Evolutionary conservation across 2,329 filamentous ascomycete genomes (phyloP), one percentile per base, ranked within the genome.

Genomic region (Chaetomium sp.): DNA sequence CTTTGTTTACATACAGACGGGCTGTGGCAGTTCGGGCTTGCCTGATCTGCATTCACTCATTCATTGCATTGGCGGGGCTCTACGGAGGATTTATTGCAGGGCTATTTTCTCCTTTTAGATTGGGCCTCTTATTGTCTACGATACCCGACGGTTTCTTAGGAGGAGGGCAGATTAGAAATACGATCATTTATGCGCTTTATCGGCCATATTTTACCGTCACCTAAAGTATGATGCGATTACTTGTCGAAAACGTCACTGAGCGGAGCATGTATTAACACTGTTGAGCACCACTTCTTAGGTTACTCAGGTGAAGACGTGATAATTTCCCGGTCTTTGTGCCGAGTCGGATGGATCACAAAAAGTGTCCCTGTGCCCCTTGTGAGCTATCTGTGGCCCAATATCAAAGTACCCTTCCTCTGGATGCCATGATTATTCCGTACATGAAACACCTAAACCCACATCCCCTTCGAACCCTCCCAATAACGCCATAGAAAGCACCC

Each of bases 81-180:
- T 7, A 35, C 31, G 38, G 54, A 5, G 49, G 31, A 27, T 50
- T 25, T 51, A 16, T n/a, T 33, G 21, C 31, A 35, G 42, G 33
- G 25, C 35, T 57, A 25, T 58, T 29, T 57, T 58, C 25, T 61
- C n/a, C 45, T 27, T 51, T 60, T 64, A 64, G 62, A 64, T 55
- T 57, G 53, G 57, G 53, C 57, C 23, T 62, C 54, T 60, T 23
- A 45, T 19, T 61, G 53, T 64, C 63, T 64, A 47, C 63, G 63
- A 64, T 64, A 64, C 63, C 63, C 63, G 47, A 47, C n/a, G 23
- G n/a, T 51, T 61, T 51, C 42, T 16, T 45, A 27, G 38, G 13
- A 8, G 19, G 31, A 27, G 23, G 49, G 50, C 3, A 38, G 33
- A 21, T 57, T 45, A 45, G 49, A 60, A 45, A 35, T 55, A 31